Conservation (phyloP, 108 stramenopile genomes). For the Ochromonas danica region DNA sequence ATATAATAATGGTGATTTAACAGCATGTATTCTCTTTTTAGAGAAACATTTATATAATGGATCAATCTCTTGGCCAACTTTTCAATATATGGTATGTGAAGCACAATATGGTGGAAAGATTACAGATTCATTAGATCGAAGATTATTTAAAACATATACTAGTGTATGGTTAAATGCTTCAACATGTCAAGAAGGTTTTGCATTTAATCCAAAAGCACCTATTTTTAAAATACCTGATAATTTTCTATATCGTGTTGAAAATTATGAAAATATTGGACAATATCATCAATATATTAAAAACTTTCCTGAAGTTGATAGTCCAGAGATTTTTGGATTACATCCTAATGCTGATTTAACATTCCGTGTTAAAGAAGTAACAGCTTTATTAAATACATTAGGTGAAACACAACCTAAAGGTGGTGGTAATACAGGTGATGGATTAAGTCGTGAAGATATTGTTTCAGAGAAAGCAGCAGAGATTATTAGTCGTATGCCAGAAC, state of each 20-base stretch:
- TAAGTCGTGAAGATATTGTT: constrained; percentile 20
- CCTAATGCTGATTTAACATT: constrained; percentile 89
- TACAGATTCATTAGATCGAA: constrained; percentile 79
- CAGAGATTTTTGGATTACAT: constrained; percentile 87
- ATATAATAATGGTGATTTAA: constrained; percentile 83
- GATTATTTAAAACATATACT: constrained; percentile 78
- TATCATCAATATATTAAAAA: constrained; percentile 69
- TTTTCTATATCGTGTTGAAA: constrained; percentile 67
- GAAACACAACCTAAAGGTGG: constrained; percentile 80
- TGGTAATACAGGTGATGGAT: constrained; percentile 59
- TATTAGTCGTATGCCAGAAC: constrained; percentile 69
- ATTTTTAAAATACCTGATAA: constrained; percentile 71
- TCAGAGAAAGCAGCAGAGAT: constrained; percentile 52
- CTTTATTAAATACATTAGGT: constrained; percentile 70
- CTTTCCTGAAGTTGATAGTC: constrained; percentile 80
- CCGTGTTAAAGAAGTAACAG: constrained; percentile 73
- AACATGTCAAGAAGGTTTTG: constrained; percentile 69
- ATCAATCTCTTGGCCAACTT: constrained; percentile 78
- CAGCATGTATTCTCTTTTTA: constrained; percentile 80
- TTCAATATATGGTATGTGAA: constrained; percentile 88
- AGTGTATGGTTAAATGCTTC: constrained; percentile 73
- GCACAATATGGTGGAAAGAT: constrained; percentile 92
- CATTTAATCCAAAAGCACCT: constrained; percentile 68
- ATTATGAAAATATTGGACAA: constrained; percentile 62
- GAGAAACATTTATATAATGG: constrained; percentile 86